Percentiles rank a stretch among this genome's conserved stretches.
Evolutionary conservation across 2,329 filamentous ascomycete genomes (phyloP).

Genomic region (Venturia effusa): DNA sequence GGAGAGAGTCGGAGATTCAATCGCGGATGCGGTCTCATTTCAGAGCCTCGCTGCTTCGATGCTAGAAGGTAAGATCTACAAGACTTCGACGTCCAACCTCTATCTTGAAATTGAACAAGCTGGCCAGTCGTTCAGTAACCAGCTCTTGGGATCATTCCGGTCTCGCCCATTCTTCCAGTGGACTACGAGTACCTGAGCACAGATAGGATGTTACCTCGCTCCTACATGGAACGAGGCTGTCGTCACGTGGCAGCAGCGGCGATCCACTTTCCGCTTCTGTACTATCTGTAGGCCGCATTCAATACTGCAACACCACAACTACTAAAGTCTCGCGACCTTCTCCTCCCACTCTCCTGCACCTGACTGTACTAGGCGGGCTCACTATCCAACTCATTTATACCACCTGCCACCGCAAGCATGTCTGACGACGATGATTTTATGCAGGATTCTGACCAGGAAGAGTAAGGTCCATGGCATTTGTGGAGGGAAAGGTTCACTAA

Average conservation of each 20-base stretch:
- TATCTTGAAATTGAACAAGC: no score
- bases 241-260: not conserved
- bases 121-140: no score
- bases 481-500: slow-evolving; percentile 17
- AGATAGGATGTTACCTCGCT: no score
- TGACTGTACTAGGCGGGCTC: not conserved
- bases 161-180: no score
- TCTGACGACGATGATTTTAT: slow-evolving; percentile 86
- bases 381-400: not conserved
- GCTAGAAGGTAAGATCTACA: no score
- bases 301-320: not conserved
- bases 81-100: no score
- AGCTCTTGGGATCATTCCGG: no score
- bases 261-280: not conserved
- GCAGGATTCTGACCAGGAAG: slow-evolving; percentile 81
- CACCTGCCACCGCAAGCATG: slow-evolving; percentile 39
- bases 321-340: not conserved
- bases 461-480: slow-evolving; percentile 41
- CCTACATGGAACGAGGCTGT: not conserved
- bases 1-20: no score
- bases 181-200: no score
- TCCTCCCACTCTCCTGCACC: not conserved
- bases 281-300: no score
- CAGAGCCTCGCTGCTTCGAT: not conserved
- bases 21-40: not conserved